Evolutionary conservation across 2,329 filamentous ascomycete species (phyloP).

Genomic region (Sarocladium strictum): DNA sequence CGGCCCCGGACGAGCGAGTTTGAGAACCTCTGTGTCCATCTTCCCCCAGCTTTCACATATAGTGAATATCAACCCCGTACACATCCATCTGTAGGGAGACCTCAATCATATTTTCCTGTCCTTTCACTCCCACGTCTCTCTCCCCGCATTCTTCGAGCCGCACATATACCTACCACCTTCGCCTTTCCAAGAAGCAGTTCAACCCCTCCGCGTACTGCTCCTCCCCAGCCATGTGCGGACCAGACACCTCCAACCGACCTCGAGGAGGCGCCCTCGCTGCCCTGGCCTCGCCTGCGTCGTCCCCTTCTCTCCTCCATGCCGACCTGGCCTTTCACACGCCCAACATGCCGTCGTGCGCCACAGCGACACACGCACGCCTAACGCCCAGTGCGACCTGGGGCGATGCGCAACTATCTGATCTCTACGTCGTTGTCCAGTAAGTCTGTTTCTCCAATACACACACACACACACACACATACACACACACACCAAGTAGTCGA

Average conservation of each 20-base stretch:
- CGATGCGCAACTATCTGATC: slow-evolving; percentile 14
- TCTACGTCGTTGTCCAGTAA: slow-evolving; percentile 40
- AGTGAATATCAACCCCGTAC: no score
- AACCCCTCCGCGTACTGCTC: no score
- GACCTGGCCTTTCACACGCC: slow-evolving; percentile 40
- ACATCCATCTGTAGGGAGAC: no score
- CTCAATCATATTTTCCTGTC: neutral
- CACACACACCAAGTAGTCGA: no score
- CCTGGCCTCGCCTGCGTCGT: slow-evolving; percentile 20
- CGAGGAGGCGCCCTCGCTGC: slow-evolving; percentile 41
- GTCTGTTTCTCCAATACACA: slow-evolving; percentile 12
- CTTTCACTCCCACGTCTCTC: no score
- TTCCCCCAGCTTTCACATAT: neutral
- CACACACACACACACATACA: neutral
- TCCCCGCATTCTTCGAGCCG: no score
- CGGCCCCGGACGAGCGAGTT: neutral
- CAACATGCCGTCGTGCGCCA: slow-evolving; percentile 27
- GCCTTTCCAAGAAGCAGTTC: no score
- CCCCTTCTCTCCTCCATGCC: slow-evolving; percentile 17
- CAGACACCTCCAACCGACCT: slow-evolving; percentile 32
- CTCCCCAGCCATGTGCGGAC: slow-evolving; percentile 36
- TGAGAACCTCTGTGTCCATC: slow-evolving; percentile 3
- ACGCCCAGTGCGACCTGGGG: slow-evolving; percentile 22
- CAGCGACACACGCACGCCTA: slow-evolving; percentile 37
- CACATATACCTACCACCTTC: no score